A percentile compares a stretch with the other conserved stretches of the same genome.
Evolutionary conservation across 208 protist species (phyloP).

Genomic region (Borovskyia barvae): DNA sequence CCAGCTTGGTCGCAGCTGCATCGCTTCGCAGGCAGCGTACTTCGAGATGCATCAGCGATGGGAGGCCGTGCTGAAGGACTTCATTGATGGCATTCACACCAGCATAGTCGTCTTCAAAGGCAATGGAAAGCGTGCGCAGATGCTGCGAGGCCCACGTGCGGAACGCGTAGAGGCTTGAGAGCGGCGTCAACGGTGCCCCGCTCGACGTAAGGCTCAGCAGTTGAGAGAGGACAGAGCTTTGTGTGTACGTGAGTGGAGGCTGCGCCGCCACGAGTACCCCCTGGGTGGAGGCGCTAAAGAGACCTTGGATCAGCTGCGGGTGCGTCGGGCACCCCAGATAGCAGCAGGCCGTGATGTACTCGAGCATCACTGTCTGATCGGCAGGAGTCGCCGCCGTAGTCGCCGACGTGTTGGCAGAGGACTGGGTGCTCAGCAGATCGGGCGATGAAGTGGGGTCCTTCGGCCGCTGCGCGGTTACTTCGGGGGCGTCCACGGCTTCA

Average conservation of each 20-base stretch:
- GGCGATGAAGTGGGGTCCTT: too few relatives aligned
- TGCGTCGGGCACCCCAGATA: slow-evolving; percentile 7
- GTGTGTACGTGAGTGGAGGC: slow-evolving; percentile 9
- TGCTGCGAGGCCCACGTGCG: neutral
- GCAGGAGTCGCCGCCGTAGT: too few relatives aligned
- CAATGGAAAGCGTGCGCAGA: slow-evolving; percentile 3
- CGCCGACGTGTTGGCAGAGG: too few relatives aligned
- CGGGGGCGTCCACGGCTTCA: too few relatives aligned
- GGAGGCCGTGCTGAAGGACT: slow-evolving; percentile 3
- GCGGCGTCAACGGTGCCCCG: too few relatives aligned
- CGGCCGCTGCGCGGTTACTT: too few relatives aligned
- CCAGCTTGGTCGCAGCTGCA: neutral
- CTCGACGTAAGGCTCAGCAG: neutral
- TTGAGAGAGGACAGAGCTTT: slow-evolving; percentile 1
- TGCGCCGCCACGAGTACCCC: slow-evolving; percentile 3
- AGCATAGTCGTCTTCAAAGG: slow-evolving; percentile 1
- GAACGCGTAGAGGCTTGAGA: neutral
- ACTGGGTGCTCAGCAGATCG: too few relatives aligned
- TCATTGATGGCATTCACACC: neutral
- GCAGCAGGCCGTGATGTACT: slow-evolving; percentile 7
- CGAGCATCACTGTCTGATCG: slow-evolving; percentile 1
- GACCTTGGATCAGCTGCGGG: slow-evolving; percentile 5
- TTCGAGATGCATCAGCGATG: neutral
- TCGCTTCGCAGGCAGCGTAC: neutral
- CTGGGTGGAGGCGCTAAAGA: neutral